Conservation (phyloP, 1,139 yeast genomes). For the Trichomonascaceae sp. region DNA sequence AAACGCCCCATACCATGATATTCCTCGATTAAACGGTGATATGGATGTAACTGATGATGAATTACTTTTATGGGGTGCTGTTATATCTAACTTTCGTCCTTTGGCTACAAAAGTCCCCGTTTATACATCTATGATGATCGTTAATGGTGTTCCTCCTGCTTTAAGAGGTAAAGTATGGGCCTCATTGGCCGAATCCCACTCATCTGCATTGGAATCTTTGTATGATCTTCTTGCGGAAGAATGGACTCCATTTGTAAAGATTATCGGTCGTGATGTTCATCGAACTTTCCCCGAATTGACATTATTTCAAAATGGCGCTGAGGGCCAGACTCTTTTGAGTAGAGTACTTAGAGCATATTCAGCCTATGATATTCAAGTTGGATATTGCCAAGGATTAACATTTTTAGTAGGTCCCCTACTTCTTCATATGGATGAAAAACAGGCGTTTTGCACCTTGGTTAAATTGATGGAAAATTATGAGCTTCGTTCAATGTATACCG, state of each 20-base stretch:
- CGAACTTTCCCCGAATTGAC: conserved; percentile 57
- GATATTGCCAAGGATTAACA: conserved; percentile 66
- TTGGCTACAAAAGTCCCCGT: conserved; percentile 31
- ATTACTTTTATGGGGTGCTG: conserved; percentile 33
- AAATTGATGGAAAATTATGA: conserved; percentile 60
- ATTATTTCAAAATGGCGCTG: conserved; percentile 46
- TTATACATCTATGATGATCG: conserved; percentile 28
- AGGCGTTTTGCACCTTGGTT: conserved; percentile 50
- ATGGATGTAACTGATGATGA: conserved; percentile 21
- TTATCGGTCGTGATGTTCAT: conserved; percentile 56
- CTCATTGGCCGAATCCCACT: conserved; percentile 32
- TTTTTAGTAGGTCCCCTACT: conserved; percentile 60
- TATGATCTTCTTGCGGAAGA: conserved; percentile 39
- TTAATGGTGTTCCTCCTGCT: conserved; percentile 37
- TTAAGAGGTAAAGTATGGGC: conserved; percentile 36
- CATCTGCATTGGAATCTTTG: conserved; percentile 32
- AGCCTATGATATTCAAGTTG: conserved; percentile 61
- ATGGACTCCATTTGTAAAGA: conserved; percentile 43
- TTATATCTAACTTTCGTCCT: conserved; percentile 31
- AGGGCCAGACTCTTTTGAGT: conserved; percentile 43
- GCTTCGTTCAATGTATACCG: conserved; percentile 52
- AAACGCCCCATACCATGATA: conserved; percentile 22
- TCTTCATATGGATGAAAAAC: conserved; percentile 44
- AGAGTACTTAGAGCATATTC: conserved; percentile 60
- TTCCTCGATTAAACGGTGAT: conserved; percentile 21